Evolutionary conservation across 441 rosid genomes (phyloP), one percentile per base, ranked within the genome.

Genomic region (Breynia disticha): DNA sequence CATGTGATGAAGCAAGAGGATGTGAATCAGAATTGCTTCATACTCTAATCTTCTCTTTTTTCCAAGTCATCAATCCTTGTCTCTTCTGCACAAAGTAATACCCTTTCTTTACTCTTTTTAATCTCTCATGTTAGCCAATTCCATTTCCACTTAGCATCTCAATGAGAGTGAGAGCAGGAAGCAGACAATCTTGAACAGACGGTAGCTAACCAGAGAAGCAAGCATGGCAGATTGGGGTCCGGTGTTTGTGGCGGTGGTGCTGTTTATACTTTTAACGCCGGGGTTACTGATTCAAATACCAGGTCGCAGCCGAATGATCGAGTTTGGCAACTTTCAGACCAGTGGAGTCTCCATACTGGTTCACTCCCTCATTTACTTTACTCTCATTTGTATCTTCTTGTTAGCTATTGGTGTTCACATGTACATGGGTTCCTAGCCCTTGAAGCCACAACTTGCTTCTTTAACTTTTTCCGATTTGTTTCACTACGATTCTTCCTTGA

Each of bases 211-310:
- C 39, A 10, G 11, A 44, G 50, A 49, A 66, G 41, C 54, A 82
- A 28, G 35, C 35, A 28, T 80, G 87, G 52, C 87, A 14, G 94
- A 85, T 57, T 82, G 94, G 94, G 94, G 90, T 4, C 82, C 90
- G 3, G 87, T 82, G 24, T 82, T 85, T 28, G 73, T 85, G 38
- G 90, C 83, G 37, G 83, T 82, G 69, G 67, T 85, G 68, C 74
- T 85, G 13, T 85, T 82, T 61, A 63, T 85, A 57, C 70, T 93
- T 19, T 69, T 89, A 19, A 81, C 90, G 3, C 96, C 97, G 0
- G 96, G 99, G 17, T 62, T 93, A 52, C 86, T 93, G 63, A 57
- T 89, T 66, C 96, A 93, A 71, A 11, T 89, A 9, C 99, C 99
- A 2, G 93, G 96, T 1, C 72, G 54, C 2, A 50, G 59, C 19